A percentile compares a stretch with the other conserved stretches of the same genome.
These are phyloP conservation scores for Geotrichum carabidarum DNA, from an alignment of 1,139 yeast species.

Conservation along the genomic window DNA sequence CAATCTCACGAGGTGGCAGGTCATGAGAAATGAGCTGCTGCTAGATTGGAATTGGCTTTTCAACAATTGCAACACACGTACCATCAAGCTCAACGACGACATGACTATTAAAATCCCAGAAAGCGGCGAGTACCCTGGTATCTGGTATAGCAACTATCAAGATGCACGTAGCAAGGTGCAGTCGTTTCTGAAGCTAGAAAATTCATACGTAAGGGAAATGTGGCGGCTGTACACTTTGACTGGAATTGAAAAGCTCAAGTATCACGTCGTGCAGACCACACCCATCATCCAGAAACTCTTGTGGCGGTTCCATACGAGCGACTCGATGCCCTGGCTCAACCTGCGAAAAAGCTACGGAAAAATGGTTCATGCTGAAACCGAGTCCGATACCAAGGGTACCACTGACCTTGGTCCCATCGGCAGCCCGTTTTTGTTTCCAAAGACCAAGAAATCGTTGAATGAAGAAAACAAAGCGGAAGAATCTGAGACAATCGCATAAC, in stretches of 20 bases:
- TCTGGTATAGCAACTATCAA: background rate
- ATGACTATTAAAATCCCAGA: background rate
- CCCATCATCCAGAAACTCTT: constrained; percentile 8
- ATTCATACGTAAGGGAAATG: constrained; percentile 9
- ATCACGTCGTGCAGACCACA: constrained; percentile 10
- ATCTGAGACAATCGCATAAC: no score
- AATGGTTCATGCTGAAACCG: background rate
- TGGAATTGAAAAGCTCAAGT: constrained; percentile 13
- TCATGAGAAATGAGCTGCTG: constrained; percentile 10
- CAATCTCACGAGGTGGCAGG: constrained; percentile 11
- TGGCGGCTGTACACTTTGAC: constrained; percentile 11
- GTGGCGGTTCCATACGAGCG: constrained; percentile 1
- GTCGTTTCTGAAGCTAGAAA: constrained; percentile 6
- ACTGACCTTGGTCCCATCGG: constrained; percentile 3
- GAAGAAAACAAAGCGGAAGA: background rate
- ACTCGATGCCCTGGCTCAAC: background rate
- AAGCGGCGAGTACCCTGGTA: constrained; percentile 5
- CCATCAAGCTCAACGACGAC: background rate
- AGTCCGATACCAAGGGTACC: background rate
- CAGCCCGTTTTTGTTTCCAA: constrained; percentile 1
- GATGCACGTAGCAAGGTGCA: constrained; percentile 4
- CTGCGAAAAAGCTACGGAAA: constrained; percentile 2
- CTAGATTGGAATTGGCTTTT: background rate
- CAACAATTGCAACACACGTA: background rate
- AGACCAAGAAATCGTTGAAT: background rate